phyloP scores from a whole-genome alignment of 2,329 filamentous ascomycete species.

The Talaromyces sp. region DNA sequence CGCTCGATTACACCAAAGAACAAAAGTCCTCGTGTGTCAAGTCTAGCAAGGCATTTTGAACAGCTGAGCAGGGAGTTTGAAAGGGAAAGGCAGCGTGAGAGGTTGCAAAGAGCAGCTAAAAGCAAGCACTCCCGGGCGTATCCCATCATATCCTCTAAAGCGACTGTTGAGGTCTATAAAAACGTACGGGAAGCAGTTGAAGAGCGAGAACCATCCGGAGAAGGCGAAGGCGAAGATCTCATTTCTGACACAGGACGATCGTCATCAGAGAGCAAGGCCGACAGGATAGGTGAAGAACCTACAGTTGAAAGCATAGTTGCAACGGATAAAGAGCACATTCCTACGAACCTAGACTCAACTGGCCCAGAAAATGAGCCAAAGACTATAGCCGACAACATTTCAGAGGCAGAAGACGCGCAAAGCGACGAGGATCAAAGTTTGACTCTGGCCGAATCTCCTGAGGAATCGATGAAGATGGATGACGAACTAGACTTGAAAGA shows the following conservation, averaged over 20 bases:
- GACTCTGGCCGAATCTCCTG: conserved; percentile 55
- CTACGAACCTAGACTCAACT: conserved; percentile 30
- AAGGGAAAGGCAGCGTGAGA: conserved; percentile 83
- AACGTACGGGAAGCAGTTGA: conserved; percentile 91
- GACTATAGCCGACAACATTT: conserved; percentile 52
- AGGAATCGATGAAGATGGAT: conserved; percentile 50
- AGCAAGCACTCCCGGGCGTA: conserved; percentile 75
- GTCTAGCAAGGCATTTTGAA: conserved; percentile 92
- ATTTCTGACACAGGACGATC: conserved; percentile 27
- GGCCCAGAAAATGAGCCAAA: conserved; percentile 44
- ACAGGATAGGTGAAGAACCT: conserved; percentile 28
- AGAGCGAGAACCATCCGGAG: conserved; percentile 66
- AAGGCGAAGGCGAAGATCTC: conserved; percentile 48
- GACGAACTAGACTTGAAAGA: conserved; percentile 63
- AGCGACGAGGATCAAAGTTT: conserved; percentile 77
- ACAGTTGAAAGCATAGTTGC: conserved; percentile 23
- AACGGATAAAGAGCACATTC: conserved; percentile 33
- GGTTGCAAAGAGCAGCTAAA: conserved; percentile 73
- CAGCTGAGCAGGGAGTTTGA: conserved; percentile 95
- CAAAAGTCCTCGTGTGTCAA: conserved; percentile 76
- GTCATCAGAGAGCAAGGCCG: conserved; percentile 30
- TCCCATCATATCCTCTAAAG: conserved; percentile 87
- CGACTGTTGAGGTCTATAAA: conserved; percentile 92
- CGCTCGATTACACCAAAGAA: conserved; percentile 71
- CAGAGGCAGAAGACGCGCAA: conserved; percentile 62